Evolutionary conservation across 192 early-diverging fungal genomes (phyloP), one percentile per base, ranked within the genome.

Genomic region (Coemansia sp.): DNA sequence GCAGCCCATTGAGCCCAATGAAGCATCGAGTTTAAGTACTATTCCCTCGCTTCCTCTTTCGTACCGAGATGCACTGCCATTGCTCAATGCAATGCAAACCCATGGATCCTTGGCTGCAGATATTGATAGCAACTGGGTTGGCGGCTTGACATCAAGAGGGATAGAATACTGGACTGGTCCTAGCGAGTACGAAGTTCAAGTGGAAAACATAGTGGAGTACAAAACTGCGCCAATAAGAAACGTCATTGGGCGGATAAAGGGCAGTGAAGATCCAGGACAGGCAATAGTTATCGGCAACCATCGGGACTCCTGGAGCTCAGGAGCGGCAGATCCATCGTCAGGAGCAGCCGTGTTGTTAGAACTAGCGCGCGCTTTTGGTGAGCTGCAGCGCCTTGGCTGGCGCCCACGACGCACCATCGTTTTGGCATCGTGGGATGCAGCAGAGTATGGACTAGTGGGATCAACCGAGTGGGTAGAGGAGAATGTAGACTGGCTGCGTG

Each of bases 401-500:
- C 72, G 74, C 16, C 85, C 85, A 19, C 65, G 79, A 18, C 76
- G 85, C 38, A 83, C 84, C 6, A 77, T 87, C 13, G 57, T 82
- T 11, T 54, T 87, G 19, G 81, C 77, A 5, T 83, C 81, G 23
- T 87, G 85, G 85, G 85, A 87, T 61, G 85, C 81, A 11, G 83
- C 82, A 46, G 85, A 87, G 65, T 84, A 86, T 60, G 80, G 85
- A 8, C 50, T 79, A 7, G 62, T 83, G 4, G 85, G 85, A 3
- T 85, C 84, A 10, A 87, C 84, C 11, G 85, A 87, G 55, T 87
- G 79, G 79, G 84, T 86, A 0, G 85, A 87, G 50, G 78, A 84
- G 37, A 65, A 82, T 39, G 47, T 75, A 9, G 66, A 74, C 52
- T 78, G 72, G 78, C 68, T 87, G 6, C 65, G 74, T 43, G 65